Base-by-base conservation (phyloP, 2,329 filamentous ascomycete species). In the Exophiala aquamarina region DNA sequence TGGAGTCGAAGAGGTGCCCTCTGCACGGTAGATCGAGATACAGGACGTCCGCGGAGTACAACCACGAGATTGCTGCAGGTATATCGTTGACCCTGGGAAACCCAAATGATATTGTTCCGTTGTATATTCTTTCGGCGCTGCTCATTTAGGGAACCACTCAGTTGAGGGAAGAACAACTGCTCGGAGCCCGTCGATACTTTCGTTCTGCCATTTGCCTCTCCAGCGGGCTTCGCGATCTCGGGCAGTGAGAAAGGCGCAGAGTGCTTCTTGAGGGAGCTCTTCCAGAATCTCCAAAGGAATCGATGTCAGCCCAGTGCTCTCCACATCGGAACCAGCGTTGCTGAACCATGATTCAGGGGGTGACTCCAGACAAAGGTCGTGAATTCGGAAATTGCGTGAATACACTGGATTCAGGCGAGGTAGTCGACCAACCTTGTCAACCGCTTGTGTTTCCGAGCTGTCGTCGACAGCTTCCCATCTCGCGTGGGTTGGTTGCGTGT, bases 401-500 rank as follows among this genome's bases (percentile, higher is more conserved):
- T 83, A 73, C 40, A 79, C 67, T 1, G 75, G 67, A n/a, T 80
- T 76, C 11, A 85, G 72, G 26, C 71, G 66, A 14, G 73, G 61
- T 59, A 84, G 82, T 20, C 75, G 72, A 21, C 69, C 68, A 36
- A 37, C 18, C 11, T 53, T 33, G 28, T 59, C 48, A n/a, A 19
- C 50, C 23, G 44, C 47, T 32, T 58, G 45, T 39, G 53, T 21
- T n/a, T 48, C 44, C 18, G 54, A 43, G 41, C 58, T 56, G 21
- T 58, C 48, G 32, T 61, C 58, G 2, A 94, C 74, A 51, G 86
- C 82, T 68, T 93, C 88, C 73, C 91, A 90, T 50, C 85, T 84
- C 8, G 83, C 89, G 59, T 89, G 87, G 2, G 89, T 93, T 2
- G 93, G 89, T 66, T 98, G 93, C 79, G 90, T 95, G 61, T 79